Conservation (phyloP, 2,329 filamentous ascomycete species). For the Plenodomus biglobosus region DNA sequence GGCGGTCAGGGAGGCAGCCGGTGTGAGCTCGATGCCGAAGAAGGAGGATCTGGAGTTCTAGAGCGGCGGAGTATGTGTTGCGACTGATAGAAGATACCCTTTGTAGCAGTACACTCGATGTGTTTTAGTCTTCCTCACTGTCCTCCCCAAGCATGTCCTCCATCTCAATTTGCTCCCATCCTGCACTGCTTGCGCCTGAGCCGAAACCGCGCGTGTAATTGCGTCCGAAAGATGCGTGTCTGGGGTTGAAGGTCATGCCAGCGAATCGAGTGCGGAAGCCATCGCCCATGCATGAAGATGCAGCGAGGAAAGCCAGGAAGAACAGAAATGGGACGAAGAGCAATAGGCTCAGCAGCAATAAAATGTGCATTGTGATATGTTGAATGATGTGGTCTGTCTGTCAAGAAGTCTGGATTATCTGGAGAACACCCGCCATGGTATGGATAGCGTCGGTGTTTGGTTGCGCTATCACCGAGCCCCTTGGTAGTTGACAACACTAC, state of each 20-base stretch:
- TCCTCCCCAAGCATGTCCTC: constrained; percentile 59
- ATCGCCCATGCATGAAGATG: constrained; percentile 59
- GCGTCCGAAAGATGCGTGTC: constrained; percentile 54
- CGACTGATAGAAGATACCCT: constrained; percentile 6
- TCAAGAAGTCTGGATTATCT: constrained; percentile 10
- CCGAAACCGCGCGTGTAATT: constrained; percentile 59
- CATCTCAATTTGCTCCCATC: constrained; percentile 65
- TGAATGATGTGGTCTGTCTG: constrained; percentile 11
- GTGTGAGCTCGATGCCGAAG: constrained; percentile 55
- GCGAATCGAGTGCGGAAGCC: constrained; percentile 50
- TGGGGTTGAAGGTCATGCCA: constrained; percentile 48
- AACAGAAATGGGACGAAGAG: constrained; percentile 42
- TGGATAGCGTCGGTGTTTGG: constrained; percentile 17
- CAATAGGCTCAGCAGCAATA: constrained; percentile 36
- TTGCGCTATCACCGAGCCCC: constrained; percentile 15
- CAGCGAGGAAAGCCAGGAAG: constrained; percentile 53
- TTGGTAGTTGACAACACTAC: constrained; percentile 12
- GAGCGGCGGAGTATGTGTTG: background rate
- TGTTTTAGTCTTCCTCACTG: constrained; percentile 26
- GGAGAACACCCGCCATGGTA: constrained; percentile 19
- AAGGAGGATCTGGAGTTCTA: constrained; percentile 68
- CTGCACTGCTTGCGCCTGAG: constrained; percentile 54
- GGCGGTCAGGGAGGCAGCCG: constrained; percentile 34
- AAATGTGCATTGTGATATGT: constrained; percentile 35
- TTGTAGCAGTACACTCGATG: background rate